Percentiles rank a stretch among this genome's conserved stretches.
phyloP scores from a whole-genome alignment of 1,284 basidiomycete species.

The Microbotryum saponariae region DNA sequence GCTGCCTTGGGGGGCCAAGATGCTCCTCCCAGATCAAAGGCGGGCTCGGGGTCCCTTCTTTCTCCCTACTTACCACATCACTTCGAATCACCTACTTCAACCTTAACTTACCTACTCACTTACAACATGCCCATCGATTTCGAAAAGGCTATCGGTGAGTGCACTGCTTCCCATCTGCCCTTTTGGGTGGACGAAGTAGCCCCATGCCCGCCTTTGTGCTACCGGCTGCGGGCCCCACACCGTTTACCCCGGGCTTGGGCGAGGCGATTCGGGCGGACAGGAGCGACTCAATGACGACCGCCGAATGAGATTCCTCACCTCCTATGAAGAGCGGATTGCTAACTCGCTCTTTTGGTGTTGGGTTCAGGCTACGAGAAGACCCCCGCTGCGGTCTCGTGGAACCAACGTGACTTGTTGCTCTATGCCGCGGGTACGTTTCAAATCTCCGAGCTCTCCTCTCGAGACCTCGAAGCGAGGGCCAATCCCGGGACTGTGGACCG shows the following conservation, averaged over 20 bases:
- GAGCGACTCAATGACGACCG: not conserved
- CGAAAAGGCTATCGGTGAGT: constrained; percentile 4
- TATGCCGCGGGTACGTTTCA: constrained; percentile 34
- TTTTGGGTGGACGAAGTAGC: too few relatives aligned
- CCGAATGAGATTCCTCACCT: not conserved
- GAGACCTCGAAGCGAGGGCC: not conserved
- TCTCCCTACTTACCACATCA: not conserved
- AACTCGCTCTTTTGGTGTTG: too few relatives aligned
- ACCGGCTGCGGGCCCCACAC: too few relatives aligned
- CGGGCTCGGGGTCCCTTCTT: not conserved
- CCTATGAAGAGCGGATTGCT: too few relatives aligned
- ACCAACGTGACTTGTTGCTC: constrained; percentile 40
- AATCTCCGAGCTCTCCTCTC: not conserved
- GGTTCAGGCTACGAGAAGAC: constrained; percentile 36
- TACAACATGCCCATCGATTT: not conserved
- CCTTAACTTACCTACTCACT: not conserved
- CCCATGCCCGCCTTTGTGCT: too few relatives aligned
- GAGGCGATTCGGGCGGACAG: too few relatives aligned
- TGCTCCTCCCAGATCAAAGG: too few relatives aligned
- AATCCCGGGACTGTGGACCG: too few relatives aligned
- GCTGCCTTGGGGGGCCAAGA: too few relatives aligned
- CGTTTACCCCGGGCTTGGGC: too few relatives aligned
- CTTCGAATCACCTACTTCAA: not conserved
- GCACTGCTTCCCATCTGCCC: not conserved
- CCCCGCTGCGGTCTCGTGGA: constrained; percentile 39